Base-by-base conservation (phyloP, 495 filamentous ascomycete genomes). In the Penicillium daleae region DNA sequence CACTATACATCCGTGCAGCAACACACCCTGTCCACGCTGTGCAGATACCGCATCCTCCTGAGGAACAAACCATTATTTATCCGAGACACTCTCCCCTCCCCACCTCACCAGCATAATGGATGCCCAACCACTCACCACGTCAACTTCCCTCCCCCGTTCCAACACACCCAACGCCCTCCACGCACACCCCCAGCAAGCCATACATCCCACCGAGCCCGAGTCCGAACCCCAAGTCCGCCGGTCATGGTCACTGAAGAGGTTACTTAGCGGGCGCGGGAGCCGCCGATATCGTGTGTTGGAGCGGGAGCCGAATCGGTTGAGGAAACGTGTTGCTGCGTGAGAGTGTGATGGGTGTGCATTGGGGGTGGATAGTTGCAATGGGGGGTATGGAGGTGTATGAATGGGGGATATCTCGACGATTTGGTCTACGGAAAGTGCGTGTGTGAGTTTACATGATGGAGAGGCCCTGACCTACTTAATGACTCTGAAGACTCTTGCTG, bases 271-370 rank as follows among this genome's bases (percentile, higher is more conserved):
- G 44, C 74, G 74, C 55, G 63, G 71, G 48, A 79, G 72, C 60
- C 69, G 72, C 49, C 69, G 73, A 53, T 81, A 81, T 73, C 68
- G 71, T 12, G 68, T 79, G 21, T 62, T 81, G 48, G 78, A 82
- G 54, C 66, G 76, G 65, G 74, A 81, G 65, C 75, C 79, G 56
- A 80, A 81, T 66, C 71, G 79, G 40, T 64, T 79, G 62, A 61
- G 80, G 63, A 77, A 76, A 70, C 74, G 78, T 49, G 66, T 62
- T 51, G 72, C 69, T 53, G 54, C 66, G 50, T 71, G 50, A 68
- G 29, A n/a, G n/a, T n/a, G 26, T 19, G 49, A 15, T 26, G 48
- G 21, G 39, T 27, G 19, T 51, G 15, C 21, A 13, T 22, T 9
- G 24, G 29, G 27, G 42, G 48, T 12, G 26, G 29, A 37, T 12